Evolutionary conservation across 148 eudicot species (phyloP).

Genomic region (Camellia sinensis): DNA sequence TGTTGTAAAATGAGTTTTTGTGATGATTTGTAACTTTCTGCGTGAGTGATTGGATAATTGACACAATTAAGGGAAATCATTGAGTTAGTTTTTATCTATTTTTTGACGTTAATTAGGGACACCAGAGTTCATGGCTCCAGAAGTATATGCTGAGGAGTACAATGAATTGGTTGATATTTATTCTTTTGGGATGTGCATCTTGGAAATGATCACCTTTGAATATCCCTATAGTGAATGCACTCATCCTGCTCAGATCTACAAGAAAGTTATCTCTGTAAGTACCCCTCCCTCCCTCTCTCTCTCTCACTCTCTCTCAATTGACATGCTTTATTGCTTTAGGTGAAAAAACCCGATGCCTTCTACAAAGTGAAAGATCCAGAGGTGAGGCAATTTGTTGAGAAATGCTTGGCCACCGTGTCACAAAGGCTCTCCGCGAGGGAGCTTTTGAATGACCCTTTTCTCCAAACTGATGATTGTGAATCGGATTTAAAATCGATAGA

Average conservation of each 20-base stretch:
- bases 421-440: conserved; percentile 69
- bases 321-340: conserved; percentile 37
- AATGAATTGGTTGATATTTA: conserved; percentile 79
- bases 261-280: conserved; percentile 85
- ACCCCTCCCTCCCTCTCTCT: conserved; percentile 8
- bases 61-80: background rate
- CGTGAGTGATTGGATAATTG: background rate
- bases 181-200: conserved; percentile 83
- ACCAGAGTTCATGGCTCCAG: no score
- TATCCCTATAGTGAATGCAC: conserved; percentile 86
- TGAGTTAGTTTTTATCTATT: background rate
- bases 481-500: conserved; percentile 35
- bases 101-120: no score
- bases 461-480: conserved; percentile 49
- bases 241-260: conserved; percentile 79
- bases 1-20: background rate
- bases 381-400: conserved; percentile 65
- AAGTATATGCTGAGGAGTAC: no score
- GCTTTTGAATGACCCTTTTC: conserved; percentile 81
- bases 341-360: conserved; percentile 76
- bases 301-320: conserved; percentile 3
- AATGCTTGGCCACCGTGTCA: conserved; percentile 73
- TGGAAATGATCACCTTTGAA: conserved; percentile 81
- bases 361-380: conserved; percentile 81
- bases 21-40: background rate